Percentiles rank a stretch among this genome's conserved stretches.
Evolutionary conservation across 2,329 filamentous ascomycete species (phyloP).

Genomic region (Trichophyton verrucosum): DNA sequence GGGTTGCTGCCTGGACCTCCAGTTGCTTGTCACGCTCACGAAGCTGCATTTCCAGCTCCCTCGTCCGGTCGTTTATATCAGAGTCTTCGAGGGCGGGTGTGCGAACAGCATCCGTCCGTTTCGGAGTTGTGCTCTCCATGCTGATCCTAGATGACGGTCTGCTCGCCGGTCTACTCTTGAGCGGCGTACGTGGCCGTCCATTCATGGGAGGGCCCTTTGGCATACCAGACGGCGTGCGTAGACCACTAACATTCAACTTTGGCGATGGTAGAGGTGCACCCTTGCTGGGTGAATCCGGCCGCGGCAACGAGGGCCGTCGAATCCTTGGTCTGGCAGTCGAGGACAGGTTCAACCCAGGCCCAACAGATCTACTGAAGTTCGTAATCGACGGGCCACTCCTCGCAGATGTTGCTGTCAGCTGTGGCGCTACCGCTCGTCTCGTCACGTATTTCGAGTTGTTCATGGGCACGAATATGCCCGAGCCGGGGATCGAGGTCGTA

Average conservation of each 20-base stretch:
- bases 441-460: constrained; percentile 56
- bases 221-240: constrained; percentile 43
- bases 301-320: constrained; percentile 61
- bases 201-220: constrained; percentile 19
- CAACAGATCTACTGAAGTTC: constrained; percentile 82
- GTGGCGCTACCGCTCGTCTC: constrained; percentile 54
- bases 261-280: constrained; percentile 33
- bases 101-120: constrained; percentile 21
- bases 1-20: constrained; percentile 69
- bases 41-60: constrained; percentile 58
- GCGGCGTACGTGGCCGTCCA: constrained; percentile 32
- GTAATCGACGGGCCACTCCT: constrained; percentile 51
- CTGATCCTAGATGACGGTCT: constrained; percentile 30
- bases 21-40: constrained; percentile 77
- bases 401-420: constrained; percentile 54
- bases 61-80: constrained; percentile 48
- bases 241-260: constrained; percentile 42
- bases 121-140: constrained; percentile 26
- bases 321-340: constrained; percentile 50
- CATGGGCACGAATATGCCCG: constrained; percentile 87
- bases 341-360: constrained; percentile 60
- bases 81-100: constrained; percentile 13
- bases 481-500: constrained; percentile 59
- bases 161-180: constrained; percentile 26
- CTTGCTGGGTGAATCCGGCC: constrained; percentile 70